These are phyloP conservation scores for Adansonia rubrostipa DNA, from an alignment of 441 rosid genomes.

Conservation along the genomic window DNA sequence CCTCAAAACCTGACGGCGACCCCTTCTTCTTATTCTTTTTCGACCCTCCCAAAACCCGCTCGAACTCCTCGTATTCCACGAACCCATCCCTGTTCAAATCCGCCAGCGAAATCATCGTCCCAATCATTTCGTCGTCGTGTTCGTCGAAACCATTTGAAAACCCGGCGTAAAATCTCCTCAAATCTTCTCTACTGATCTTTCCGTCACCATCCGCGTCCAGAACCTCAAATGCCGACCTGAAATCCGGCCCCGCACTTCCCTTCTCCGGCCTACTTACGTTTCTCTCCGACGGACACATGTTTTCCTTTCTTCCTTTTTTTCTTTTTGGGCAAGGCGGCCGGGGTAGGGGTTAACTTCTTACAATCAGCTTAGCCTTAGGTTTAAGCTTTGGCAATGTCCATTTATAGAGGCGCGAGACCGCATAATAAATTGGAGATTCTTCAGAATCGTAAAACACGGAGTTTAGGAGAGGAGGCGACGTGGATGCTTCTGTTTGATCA, in stretches of 20 bases:
- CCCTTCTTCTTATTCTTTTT: background rate
- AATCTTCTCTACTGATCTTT: slow-evolving; percentile 79
- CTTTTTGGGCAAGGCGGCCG: background rate
- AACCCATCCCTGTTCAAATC: slow-evolving; percentile 75
- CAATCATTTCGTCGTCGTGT: slow-evolving; percentile 50
- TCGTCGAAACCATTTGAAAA: slow-evolving; percentile 24
- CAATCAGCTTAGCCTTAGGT: background rate
- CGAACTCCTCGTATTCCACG: slow-evolving; percentile 87
- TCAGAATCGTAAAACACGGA: slow-evolving; percentile 24
- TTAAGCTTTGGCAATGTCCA: background rate
- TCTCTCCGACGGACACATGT: slow-evolving; percentile 72
- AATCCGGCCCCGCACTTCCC: slow-evolving; percentile 33
- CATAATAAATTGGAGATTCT: background rate
- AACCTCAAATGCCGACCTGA: slow-evolving; percentile 71
- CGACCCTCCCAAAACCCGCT: slow-evolving; percentile 53
- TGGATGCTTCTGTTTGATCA: background rate
- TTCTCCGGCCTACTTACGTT: slow-evolving; percentile 23
- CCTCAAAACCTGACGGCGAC: slow-evolving; percentile 31
- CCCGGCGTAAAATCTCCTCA: slow-evolving; percentile 56
- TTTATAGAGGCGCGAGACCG: slow-evolving; percentile 2
- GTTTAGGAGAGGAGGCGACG: slow-evolving; percentile 16
- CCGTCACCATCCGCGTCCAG: slow-evolving; percentile 87
- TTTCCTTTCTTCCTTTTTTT: background rate
- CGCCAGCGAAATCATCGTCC: slow-evolving; percentile 75
- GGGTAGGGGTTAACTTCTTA: background rate